These are phyloP conservation scores for Asterophora parasitica DNA, from an alignment of 768 basidiomycete genomes.

Conservation along the genomic window DNA sequence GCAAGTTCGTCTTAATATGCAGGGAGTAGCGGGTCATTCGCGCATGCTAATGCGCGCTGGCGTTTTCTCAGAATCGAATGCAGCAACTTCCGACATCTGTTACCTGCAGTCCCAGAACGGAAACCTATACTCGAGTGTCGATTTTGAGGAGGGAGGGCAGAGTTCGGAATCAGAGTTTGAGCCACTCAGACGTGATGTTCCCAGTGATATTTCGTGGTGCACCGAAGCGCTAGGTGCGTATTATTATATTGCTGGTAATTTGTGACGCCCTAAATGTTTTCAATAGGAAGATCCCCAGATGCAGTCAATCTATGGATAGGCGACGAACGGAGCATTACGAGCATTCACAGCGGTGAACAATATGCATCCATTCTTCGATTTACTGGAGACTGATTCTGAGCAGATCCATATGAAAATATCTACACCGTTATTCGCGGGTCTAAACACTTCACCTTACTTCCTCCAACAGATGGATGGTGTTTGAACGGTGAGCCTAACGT, in stretches of 20 bases:
- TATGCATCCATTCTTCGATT: not conserved
- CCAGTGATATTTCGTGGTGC: conserved; percentile 67
- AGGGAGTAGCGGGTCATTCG: not conserved
- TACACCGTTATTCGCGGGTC: conserved; percentile 81
- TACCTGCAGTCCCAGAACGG: conserved; percentile 94
- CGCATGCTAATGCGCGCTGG: not conserved
- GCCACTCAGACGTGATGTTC: conserved; percentile 60
- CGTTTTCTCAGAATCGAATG: conserved; percentile 1
- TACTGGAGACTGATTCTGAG: not conserved
- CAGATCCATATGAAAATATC: conserved; percentile 82
- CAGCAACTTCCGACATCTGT: conserved; percentile 32
- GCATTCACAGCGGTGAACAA: conserved; percentile 74
- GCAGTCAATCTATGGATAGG: conserved; percentile 96
- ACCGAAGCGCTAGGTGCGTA: conserved; percentile 70
- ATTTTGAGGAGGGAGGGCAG: conserved; percentile 31
- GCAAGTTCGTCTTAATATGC: conserved; percentile 23
- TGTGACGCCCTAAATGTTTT: not conserved
- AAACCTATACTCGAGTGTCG: conserved; percentile 59
- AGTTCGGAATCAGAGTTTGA: conserved; percentile 51
- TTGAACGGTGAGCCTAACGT: conserved; percentile 53
- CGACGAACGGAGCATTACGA: conserved; percentile 68
- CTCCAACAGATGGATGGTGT: conserved; percentile 87
- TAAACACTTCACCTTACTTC: conserved; percentile 82
- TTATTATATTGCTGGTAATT: not conserved
- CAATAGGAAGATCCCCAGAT: conserved; percentile 61